Evolutionary conservation across 352 stramenopile species (phyloP), one percentile per base, ranked within the genome.

Genomic region (Lagenidium sp.): DNA sequence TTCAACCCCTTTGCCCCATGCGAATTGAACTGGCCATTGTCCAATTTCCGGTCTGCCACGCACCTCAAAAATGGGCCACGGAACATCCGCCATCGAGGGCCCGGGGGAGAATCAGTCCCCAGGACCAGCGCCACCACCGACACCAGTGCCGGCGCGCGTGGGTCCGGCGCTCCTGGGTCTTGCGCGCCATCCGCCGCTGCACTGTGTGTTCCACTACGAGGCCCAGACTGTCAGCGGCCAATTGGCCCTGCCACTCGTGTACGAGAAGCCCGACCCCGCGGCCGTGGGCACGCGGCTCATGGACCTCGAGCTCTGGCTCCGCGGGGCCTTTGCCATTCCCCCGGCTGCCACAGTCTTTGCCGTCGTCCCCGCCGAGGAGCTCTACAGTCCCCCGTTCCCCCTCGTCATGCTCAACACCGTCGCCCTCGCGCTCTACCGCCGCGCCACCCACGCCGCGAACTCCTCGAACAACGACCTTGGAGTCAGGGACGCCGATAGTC

Each of bases 341-440:
- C 4, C 21, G 4, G 69, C 67, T 36, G 72, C 65, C 31, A 90
- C 70, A 50, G 65, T 90, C 0, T 93, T 93, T 36, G 77, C 72
- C 0, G 65, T 93, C 12, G 56, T 78, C 28, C 80, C 75, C 1
- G 80, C 76, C 8, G 60, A 87, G 6, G 80, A 93, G 47, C 58
- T 85, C 34, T 93, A 90, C 46, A 83, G 68, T 18, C 80, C 80
- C 20, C 67, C 75, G 44, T 82, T 77, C 41, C 80, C 80, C 42
- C 63, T 93, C 38, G 68, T 82, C 36, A 83, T 93, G 62, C 63
- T 93, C 68, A 93, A 93, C 47, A 73, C 72, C 8, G 49, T 87
- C 12, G 77, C 71, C 0, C 26, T 46, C 0, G 47, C 51, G 25
- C 30, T 88, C 7, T 75, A 78, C 38, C 43, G 59, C 35, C 56